Base-by-base conservation (phyloP, 108 stramenopile species). In the Fistulifera solaris region DNA sequence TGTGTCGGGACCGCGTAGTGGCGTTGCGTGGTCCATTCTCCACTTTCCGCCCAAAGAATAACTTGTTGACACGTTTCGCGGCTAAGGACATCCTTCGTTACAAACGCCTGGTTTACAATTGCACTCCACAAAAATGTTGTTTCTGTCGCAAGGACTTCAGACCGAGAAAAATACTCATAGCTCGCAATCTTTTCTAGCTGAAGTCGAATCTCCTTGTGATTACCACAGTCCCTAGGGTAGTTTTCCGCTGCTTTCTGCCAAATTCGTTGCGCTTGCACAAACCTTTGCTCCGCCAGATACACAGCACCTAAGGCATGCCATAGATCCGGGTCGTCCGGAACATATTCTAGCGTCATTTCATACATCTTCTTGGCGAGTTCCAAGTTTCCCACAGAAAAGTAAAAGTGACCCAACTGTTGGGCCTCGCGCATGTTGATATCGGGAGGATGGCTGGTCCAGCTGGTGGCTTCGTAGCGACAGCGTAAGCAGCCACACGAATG, bases 1-100 rank as follows among this genome's bases (percentile, higher is more conserved):
- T 82, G 89, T 12, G 96, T 97, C 26, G 96, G 96, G n/a, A 97
- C 96, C 1, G 94, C 80, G 56, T 95, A 94, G 67, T 97, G 96
- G 0, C 96, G 80, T 24, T 76, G 65, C 14, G 90, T 89, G 22
- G 92, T 94, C 96, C 96, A 97, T 12, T 47, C 19, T 53, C 71
- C 41, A 56, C 54, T 10, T 56, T 68, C 57, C 0, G 88, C 82
- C 66, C 55, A 61, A 18, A 56, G 40, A 39, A 90, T 80, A 0
- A 82, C 26, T 21, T 77, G 56, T 27, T 62, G 42, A 49, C 88
- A 90, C 39, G 76, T 76, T 11, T 41, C 43, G 0, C 17, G 10
- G 11, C 65, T 50, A 1, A 82, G 38, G 6, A 81, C 25, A 35
- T 35, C 8, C 12, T 66, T 65, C 19, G 73, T 55, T 3, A 65